Evolutionary conservation across 2,329 filamentous ascomycete species (phyloP), one percentile per base, ranked within the genome.

Genomic region (Xylaria sp.): DNA sequence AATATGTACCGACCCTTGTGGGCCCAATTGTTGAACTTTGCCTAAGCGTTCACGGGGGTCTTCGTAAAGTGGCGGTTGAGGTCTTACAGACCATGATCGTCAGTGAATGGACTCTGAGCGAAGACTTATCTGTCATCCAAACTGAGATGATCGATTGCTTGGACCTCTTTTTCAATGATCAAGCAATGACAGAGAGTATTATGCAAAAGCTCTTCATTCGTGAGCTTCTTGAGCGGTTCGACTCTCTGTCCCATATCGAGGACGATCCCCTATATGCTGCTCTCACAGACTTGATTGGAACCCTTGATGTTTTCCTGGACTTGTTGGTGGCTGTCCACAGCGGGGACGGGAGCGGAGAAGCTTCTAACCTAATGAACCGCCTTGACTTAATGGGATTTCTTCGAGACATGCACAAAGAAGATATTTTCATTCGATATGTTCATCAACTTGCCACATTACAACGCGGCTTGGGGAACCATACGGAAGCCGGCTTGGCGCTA

Each of bases 31-130:
- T 98, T 28, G 93, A 97, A 79, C 86, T 99, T 10, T 99, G 96
- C 77, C 85, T 99, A 64, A 98, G 95, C 76, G 94, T 98, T 4
- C 96, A 99, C 73, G 93, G 97, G 78, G 94, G 94, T 3, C 83
- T 99, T 65, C 89, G 96, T 68, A 89, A 89, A 70, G 96, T 97
- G 79, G 96, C 95, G 0, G 94, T 97, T 34, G 93, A 97, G 78
- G 92, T 99, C 23, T 81, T 99, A 69, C 94, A 97, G 78, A 97
- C 94, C 2, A 99, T 99, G 96, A 97, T 99, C 75, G 90, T 98
- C 72, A 97, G 94, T 81, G 96, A 99, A 80, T 99, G 96, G 96
- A 94, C 94, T 18, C 81, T 99, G 71, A 97, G 94, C 77, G 93
- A 97, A 77, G 95, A 98, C 77, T 82, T 99, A 56, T 91, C 91